Conservation (phyloP, 306 rosid genomes). For the Inga leiocalycina region DNA sequence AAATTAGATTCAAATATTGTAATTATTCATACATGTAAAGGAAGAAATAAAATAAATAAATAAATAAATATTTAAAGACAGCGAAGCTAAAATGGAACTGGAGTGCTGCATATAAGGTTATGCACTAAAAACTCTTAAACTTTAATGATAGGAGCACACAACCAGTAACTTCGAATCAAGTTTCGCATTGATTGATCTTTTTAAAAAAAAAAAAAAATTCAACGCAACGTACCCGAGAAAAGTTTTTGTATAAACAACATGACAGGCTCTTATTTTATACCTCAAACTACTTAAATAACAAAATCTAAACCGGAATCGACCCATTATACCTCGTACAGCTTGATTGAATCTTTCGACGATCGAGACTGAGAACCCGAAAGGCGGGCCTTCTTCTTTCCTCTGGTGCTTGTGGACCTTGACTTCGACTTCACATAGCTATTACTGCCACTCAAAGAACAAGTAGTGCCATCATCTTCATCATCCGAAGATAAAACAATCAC, state of each 20-base stretch:
- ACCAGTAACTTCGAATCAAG: slow-evolving; percentile 3
- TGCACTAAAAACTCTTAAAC: not conserved
- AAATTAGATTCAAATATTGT: slow-evolving; percentile 17
- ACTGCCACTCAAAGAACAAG: slow-evolving; percentile 42
- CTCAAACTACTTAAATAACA: not conserved
- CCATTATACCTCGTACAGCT: slow-evolving; percentile 56
- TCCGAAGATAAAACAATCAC: slow-evolving; percentile 69
- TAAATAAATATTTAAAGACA: not conserved
- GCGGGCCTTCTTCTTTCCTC: slow-evolving; percentile 71
- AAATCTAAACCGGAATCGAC: not conserved
- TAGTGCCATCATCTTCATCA: slow-evolving; percentile 47
- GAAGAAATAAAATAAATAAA: not conserved
- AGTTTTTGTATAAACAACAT: not conserved
- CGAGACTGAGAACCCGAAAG: slow-evolving; percentile 46
- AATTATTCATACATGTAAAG: not conserved
- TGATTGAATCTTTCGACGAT: slow-evolving; percentile 22
- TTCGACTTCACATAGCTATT: slow-evolving; percentile 41
- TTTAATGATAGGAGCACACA: not conserved
- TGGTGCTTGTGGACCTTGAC: slow-evolving; percentile 43
- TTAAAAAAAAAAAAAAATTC: not conserved
- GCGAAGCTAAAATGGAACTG: not conserved
- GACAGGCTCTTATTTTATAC: not conserved
- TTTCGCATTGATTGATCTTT: not conserved
- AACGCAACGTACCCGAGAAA: not conserved
- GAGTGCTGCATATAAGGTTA: not conserved